Percentiles rank a stretch among this genome's conserved stretches.
Evolutionary conservation across 2,329 filamentous ascomycete genomes (phyloP).

Genomic region (Pseudocercospora vitis): DNA sequence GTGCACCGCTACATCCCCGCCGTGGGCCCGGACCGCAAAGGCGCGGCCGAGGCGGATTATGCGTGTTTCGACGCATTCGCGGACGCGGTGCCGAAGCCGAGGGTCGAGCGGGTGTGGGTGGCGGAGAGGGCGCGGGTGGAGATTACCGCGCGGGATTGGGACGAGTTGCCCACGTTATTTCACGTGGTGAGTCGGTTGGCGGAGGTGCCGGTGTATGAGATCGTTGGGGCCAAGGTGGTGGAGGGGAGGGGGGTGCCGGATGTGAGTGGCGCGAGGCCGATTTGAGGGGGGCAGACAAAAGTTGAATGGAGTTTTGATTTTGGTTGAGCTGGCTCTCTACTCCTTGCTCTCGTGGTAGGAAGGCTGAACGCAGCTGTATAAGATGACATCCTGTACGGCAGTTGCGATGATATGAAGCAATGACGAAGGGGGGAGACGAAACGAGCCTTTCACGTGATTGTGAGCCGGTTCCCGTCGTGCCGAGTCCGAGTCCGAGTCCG

Average conservation of each 20-base stretch:
- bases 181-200: constrained; percentile 16
- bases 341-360: too few relatives aligned
- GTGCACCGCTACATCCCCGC: constrained; percentile 52
- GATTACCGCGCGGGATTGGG: constrained; percentile 11
- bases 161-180: constrained; percentile 18
- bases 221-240: constrained; percentile 18
- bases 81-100: constrained; percentile 12
- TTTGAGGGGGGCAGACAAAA: neutral
- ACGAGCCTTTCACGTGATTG: too few relatives aligned
- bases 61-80: constrained; percentile 17
- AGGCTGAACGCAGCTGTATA: too few relatives aligned
- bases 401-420: too few relatives aligned
- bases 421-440: too few relatives aligned
- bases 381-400: too few relatives aligned
- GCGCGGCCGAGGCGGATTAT: constrained; percentile 46
- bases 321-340: too few relatives aligned
- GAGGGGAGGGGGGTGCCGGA: constrained; percentile 17
- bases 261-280: constrained; percentile 20
- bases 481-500: too few relatives aligned
- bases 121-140: constrained; percentile 9
- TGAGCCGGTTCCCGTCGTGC: too few relatives aligned
- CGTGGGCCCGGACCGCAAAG: constrained; percentile 46
- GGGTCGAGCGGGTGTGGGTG: constrained; percentile 5
- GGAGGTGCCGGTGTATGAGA: constrained; percentile 18
- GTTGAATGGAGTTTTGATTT: too few relatives aligned